phyloP scores from a whole-genome alignment of 1,284 basidiomycete genomes.

The Ustilago trichophora region DNA sequence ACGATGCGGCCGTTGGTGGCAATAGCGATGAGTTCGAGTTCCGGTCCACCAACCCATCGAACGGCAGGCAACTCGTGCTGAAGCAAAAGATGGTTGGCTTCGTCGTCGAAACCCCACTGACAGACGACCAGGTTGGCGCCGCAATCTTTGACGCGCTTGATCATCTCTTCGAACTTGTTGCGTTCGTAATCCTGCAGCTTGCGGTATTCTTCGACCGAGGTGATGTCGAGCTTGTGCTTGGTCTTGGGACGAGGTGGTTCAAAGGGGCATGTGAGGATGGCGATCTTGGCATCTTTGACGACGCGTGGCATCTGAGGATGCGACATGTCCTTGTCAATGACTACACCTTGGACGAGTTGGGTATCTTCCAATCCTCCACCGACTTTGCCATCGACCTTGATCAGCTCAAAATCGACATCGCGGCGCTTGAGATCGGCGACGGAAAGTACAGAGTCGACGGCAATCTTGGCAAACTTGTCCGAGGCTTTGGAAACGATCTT shows the following conservation, averaged over 20 bases:
- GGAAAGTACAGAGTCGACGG: slow-evolving; percentile 92
- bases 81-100: slow-evolving; percentile 97
- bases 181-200: slow-evolving; percentile 94
- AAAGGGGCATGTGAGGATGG: slow-evolving; percentile 98
- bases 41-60: slow-evolving; percentile 97
- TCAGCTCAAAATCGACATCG: slow-evolving; percentile 97
- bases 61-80: slow-evolving; percentile 98
- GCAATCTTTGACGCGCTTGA: slow-evolving; percentile 94
- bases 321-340: slow-evolving; percentile 99
- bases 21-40: slow-evolving; percentile 99
- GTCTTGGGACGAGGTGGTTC: slow-evolving; percentile 99
- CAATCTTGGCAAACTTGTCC: slow-evolving; percentile 93
- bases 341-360: slow-evolving; percentile 88
- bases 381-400: slow-evolving; percentile 99
- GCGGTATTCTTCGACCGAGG: slow-evolving; percentile 96
- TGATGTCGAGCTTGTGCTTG: slow-evolving; percentile 98
- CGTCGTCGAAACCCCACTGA: slow-evolving; percentile 99
- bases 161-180: slow-evolving; percentile 96
- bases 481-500: slow-evolving; percentile 99
- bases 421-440: slow-evolving; percentile 94
- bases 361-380: slow-evolving; percentile 96
- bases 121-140: slow-evolving; percentile 98
- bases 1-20: slow-evolving; percentile 98
- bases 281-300: slow-evolving; percentile 87
- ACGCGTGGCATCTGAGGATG: slow-evolving; percentile 95